Evolutionary conservation across 75 land plant species (phyloP).

Genomic region (Azolla pinnata): DNA sequence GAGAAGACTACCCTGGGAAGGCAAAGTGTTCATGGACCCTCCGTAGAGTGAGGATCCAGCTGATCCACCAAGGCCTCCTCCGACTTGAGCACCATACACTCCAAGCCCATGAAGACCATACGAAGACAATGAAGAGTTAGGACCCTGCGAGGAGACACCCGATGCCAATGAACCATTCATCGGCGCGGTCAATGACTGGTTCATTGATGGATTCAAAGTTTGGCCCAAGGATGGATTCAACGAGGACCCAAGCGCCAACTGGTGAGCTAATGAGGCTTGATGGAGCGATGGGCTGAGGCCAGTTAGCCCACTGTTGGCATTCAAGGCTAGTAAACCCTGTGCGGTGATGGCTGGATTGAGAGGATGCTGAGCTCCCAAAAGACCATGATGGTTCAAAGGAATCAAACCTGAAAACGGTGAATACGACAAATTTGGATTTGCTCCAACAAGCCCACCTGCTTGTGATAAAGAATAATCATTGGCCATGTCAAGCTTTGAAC

Average conservation of each 20-base stretch:
- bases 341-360: slow-evolving; percentile 11
- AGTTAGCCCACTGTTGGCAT: not conserved
- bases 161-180: slow-evolving; percentile 18
- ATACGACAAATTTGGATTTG: slow-evolving; percentile 11
- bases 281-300: slow-evolving; percentile 7
- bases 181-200: slow-evolving; percentile 14
- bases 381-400: slow-evolving; percentile 9
- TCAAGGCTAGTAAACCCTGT: slow-evolving; percentile 10
- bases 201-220: slow-evolving; percentile 21
- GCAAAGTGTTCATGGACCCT: not conserved
- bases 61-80: slow-evolving; percentile 1
- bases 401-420: slow-evolving; percentile 15
- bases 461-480: not conserved
- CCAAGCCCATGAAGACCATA: slow-evolving; percentile 18
- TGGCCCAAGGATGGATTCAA: slow-evolving; percentile 38
- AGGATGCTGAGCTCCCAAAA: slow-evolving; percentile 15
- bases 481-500: not conserved
- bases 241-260: slow-evolving; percentile 9
- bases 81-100: slow-evolving; percentile 25
- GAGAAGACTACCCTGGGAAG: not conserved
- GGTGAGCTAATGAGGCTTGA: not conserved
- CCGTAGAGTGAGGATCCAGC: not conserved
- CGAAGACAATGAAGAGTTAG: slow-evolving; percentile 4
- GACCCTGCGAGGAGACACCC: slow-evolving; percentile 11
- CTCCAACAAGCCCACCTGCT: slow-evolving; percentile 13